These are phyloP conservation scores for Dendrostoma leiphaemia DNA, from an alignment of 2,329 filamentous ascomycete genomes.

Conservation along the genomic window DNA sequence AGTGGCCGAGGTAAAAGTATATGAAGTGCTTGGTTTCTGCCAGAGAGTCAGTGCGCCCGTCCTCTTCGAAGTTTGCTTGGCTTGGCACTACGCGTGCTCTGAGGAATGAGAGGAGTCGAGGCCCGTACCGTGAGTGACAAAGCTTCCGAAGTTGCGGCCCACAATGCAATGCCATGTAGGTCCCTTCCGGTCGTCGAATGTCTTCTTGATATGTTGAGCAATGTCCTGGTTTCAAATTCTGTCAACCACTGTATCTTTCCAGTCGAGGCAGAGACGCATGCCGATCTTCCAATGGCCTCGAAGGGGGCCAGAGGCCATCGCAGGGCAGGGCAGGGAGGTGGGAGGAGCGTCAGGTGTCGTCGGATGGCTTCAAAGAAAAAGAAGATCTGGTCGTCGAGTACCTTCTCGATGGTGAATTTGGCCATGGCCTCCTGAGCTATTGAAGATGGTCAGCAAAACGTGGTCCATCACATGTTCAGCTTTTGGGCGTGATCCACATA, in stretches of 20 bases:
- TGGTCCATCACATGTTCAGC: background rate
- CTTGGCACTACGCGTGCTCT: background rate
- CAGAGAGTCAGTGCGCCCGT: conserved; percentile 6
- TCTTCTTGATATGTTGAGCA: conserved; percentile 92
- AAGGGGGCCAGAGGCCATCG: background rate
- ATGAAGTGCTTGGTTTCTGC: conserved; percentile 99
- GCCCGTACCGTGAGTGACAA: conserved; percentile 87
- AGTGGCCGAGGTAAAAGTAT: conserved; percentile 99
- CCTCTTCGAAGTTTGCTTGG: background rate
- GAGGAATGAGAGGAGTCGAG: background rate
- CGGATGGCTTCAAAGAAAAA: background rate
- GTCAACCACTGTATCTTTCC: conserved; percentile 9
- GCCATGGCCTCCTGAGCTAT: conserved; percentile 62
- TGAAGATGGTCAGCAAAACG: background rate
- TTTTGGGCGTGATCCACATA: conserved; percentile 48
- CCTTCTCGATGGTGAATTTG: conserved; percentile 63
- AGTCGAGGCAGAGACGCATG: background rate
- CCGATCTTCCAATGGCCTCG: background rate
- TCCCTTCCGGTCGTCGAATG: conserved; percentile 94
- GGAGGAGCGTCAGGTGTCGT: background rate
- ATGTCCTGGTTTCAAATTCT: conserved; percentile 64
- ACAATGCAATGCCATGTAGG: conserved; percentile 99
- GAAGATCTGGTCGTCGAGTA: conserved; percentile 23
- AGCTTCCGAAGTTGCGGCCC: conserved; percentile 97
- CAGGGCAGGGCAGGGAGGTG: background rate